Conservation (phyloP, 139 green algal species). For the Eudorina sp. region DNA sequence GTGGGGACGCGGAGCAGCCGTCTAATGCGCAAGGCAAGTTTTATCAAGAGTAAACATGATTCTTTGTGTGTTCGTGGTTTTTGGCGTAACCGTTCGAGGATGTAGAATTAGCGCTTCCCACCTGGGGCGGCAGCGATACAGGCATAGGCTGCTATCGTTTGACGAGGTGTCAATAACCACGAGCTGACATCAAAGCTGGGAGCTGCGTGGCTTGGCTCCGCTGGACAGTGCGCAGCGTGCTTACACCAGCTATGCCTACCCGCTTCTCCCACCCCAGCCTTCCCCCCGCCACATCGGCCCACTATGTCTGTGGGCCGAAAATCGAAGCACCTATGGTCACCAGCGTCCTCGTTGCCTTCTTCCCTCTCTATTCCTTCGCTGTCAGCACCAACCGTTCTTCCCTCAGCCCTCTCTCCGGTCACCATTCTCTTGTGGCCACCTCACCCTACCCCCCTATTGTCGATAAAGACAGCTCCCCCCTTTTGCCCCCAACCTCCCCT, state of each 20-base stretch:
- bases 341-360: not conserved
- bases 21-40: conserved; percentile 32
- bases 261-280: too few relatives aligned
- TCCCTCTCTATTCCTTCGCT: too few relatives aligned
- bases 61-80: not conserved
- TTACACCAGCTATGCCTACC: too few relatives aligned
- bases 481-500: not conserved
- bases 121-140: too few relatives aligned
- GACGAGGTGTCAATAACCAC: not conserved
- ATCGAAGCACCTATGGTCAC: not conserved
- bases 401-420: too few relatives aligned
- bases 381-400: too few relatives aligned
- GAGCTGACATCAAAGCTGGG: not conserved
- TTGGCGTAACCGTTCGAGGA: not conserved
- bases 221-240: too few relatives aligned
- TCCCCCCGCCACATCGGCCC: too few relatives aligned
- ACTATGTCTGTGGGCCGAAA: not conserved
- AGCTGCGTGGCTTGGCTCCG: too few relatives aligned
- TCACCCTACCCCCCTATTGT: not conserved
- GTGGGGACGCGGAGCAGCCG: not conserved
- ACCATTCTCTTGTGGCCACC: too few relatives aligned
- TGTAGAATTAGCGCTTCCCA: too few relatives aligned
- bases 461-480: not conserved
- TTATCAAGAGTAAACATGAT: not conserved
- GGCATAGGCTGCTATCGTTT: not conserved